phyloP scores from a whole-genome alignment of 2,329 filamentous ascomycete species.

The Sarocladiaceae sp. region DNA sequence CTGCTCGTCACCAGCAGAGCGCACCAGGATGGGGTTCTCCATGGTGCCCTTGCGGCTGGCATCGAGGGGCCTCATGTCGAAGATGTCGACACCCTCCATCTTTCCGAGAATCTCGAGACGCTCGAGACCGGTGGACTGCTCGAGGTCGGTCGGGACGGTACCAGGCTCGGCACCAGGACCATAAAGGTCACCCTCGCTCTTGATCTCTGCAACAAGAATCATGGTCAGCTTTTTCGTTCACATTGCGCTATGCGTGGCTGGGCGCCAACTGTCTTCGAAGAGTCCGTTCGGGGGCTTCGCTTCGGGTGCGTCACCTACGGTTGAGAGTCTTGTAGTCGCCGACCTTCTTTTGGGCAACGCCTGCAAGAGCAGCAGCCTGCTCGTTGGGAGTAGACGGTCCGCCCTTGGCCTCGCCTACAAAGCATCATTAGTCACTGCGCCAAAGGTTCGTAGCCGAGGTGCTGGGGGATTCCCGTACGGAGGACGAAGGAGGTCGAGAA shows the following conservation, averaged over 20 bases:
- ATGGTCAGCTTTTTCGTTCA: slow-evolving; percentile 15
- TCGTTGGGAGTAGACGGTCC: slow-evolving; percentile 25
- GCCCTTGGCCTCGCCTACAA: slow-evolving; percentile 31
- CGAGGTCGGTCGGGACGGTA: slow-evolving; percentile 85
- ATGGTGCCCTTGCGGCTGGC: slow-evolving; percentile 86
- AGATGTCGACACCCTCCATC: slow-evolving; percentile 97
- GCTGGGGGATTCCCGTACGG: slow-evolving; percentile 38
- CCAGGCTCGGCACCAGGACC: slow-evolving; percentile 75
- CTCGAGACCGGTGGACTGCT: slow-evolving; percentile 95
- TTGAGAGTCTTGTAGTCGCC: slow-evolving; percentile 38
- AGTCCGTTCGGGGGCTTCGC: slow-evolving; percentile 7
- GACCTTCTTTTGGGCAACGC: slow-evolving; percentile 38
- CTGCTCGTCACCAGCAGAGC: slow-evolving; percentile 91
- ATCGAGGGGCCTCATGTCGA: slow-evolving; percentile 97
- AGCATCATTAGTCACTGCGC: not conserved
- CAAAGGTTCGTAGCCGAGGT: not conserved
- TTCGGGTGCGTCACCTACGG: slow-evolving; percentile 33
- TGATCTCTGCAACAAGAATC: slow-evolving; percentile 61
- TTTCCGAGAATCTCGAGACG: slow-evolving; percentile 98
- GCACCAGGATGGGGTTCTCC: slow-evolving; percentile 83
- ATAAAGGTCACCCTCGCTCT: slow-evolving; percentile 72
- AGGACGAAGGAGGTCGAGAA: slow-evolving; percentile 55
- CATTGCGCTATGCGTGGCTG: not conserved
- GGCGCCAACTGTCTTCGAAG: not conserved
- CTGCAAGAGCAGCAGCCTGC: slow-evolving; percentile 29